Base-by-base conservation (phyloP, 2,329 filamentous ascomycete species). In the Cladobotryum mycophilum region DNA sequence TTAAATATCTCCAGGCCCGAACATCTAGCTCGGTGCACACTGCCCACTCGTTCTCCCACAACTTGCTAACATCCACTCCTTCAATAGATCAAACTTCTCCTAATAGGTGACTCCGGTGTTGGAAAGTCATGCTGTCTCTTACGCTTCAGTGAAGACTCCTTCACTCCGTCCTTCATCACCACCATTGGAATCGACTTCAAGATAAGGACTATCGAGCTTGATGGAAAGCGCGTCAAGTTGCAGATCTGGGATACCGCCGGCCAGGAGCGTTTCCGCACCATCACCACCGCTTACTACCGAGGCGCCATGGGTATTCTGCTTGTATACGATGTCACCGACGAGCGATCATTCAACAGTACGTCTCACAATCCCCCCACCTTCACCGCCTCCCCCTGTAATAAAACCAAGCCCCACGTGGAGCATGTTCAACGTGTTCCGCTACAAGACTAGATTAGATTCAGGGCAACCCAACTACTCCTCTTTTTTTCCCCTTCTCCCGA, bases 181-280 rank as follows among this genome's bases (percentile, higher is more conserved):
- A 99, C 93, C 56, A 99, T 99, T 73, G 93, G 93, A 61, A 97
- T 99, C 76, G 93, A 99, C 76, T 99, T 99, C 79, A 99, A 99
- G 81, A 99, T 99, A 69, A 84, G 93, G 60, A 99, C 93, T 58
- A 99, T 99, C 75, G 93, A 99, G 76, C 80, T 99, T 61, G 93
- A 99, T 74, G 92, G 92, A 69, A 99, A 99, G 82, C 83, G 92
- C 56, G 93, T 99, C 64, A 99, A 99, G 80, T 76, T 99, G 68
- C 93, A 99, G 78, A 99, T 99, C 74, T 99, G 93, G 93, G 93
- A 99, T 68, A 99, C 93, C 22, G 93, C 93, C 48, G 93, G 93
- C 49, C 93, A 99, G 73, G 93, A 99, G 75, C 87, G 93, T 56
- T 99, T 99, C 81, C 84, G 93, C 60, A 99, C 93, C 58, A 99